phyloP scores from a whole-genome alignment of 305 asterid genomes.

The Fraxinus nigra region DNA sequence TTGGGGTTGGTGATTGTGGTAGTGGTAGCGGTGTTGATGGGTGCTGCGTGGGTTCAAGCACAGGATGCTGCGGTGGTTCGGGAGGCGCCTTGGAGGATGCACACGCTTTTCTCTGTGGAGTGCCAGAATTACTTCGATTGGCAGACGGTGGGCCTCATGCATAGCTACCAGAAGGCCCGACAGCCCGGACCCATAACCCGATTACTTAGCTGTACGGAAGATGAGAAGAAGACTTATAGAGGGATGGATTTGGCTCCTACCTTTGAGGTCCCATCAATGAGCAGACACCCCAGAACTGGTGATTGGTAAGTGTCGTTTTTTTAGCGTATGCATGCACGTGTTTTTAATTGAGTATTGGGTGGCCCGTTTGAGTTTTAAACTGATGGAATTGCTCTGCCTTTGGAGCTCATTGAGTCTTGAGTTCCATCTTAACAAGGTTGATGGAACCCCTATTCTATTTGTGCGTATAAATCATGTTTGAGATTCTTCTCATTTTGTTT shows the following conservation, averaged over 20 bases:
- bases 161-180: constrained; percentile 67
- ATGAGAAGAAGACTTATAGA: constrained; percentile 54
- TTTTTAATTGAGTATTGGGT: not conserved
- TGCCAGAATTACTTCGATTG: constrained; percentile 97
- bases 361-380: not conserved
- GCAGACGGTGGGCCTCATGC: constrained; percentile 97
- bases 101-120: constrained; percentile 93
- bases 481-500: not conserved
- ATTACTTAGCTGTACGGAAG: constrained; percentile 84
- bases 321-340: not conserved
- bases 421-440: not conserved
- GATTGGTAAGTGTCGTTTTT: constrained; percentile 56
- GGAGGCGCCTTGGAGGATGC: constrained; percentile 46
- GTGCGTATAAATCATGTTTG: not conserved
- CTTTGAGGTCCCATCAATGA: constrained; percentile 92
- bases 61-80: constrained; percentile 18
- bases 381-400: not conserved
- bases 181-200: constrained; percentile 96
- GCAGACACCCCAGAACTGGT: constrained; percentile 79
- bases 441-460: not conserved
- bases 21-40: not conserved
- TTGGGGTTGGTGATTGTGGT: constrained; percentile 14
- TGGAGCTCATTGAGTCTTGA: not conserved
- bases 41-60: constrained; percentile 33
- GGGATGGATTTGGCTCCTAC: constrained; percentile 98